A percentile compares a stretch with the other conserved stretches of the same genome.
Evolutionary conservation across 2,329 filamentous ascomycete species (phyloP).

Genomic region (Colletotrichum echinochloae): DNA sequence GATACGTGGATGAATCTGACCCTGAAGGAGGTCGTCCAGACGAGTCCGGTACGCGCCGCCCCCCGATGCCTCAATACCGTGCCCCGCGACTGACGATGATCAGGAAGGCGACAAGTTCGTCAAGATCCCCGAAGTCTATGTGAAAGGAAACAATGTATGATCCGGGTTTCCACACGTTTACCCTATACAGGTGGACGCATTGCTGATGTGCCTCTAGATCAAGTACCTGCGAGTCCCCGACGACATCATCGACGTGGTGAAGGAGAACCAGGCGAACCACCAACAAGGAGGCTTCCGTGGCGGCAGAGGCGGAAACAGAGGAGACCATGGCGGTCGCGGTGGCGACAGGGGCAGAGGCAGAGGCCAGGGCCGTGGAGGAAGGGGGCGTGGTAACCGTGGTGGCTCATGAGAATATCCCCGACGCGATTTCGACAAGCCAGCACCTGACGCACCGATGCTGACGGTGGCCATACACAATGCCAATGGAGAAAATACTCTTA

Average conservation of each 20-base stretch:
- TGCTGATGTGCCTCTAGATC: slow-evolving; percentile 72
- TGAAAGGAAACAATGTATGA: slow-evolving; percentile 95
- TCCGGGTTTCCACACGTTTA: background rate
- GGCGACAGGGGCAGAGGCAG: slow-evolving; percentile 68
- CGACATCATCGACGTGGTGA: slow-evolving; percentile 94
- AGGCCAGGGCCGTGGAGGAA: slow-evolving; percentile 46
- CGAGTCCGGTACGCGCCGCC: slow-evolving; percentile 73
- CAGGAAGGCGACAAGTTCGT: slow-evolving; percentile 95
- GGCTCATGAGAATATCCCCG: slow-evolving; percentile 23
- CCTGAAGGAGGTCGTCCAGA: slow-evolving; percentile 96
- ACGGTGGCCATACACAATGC: background rate
- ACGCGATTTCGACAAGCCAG: slow-evolving; percentile 14
- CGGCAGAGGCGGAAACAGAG: slow-evolving; percentile 70
- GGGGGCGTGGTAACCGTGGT: slow-evolving; percentile 37
- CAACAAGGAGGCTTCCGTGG: slow-evolving; percentile 74
- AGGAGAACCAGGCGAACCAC: slow-evolving; percentile 86
- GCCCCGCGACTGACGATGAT: slow-evolving; percentile 41
- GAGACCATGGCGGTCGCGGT: slow-evolving; percentile 68
- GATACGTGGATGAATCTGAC: slow-evolving; percentile 99
- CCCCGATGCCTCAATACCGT: background rate
- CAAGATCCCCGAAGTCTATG: slow-evolving; percentile 91
- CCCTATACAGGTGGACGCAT: background rate
- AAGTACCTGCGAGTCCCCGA: slow-evolving; percentile 97
- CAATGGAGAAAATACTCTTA: background rate
- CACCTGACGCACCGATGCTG: background rate